Conservation (phyloP, 2,329 filamentous ascomycete genomes). For the Huntiella bhutanensis region DNA sequence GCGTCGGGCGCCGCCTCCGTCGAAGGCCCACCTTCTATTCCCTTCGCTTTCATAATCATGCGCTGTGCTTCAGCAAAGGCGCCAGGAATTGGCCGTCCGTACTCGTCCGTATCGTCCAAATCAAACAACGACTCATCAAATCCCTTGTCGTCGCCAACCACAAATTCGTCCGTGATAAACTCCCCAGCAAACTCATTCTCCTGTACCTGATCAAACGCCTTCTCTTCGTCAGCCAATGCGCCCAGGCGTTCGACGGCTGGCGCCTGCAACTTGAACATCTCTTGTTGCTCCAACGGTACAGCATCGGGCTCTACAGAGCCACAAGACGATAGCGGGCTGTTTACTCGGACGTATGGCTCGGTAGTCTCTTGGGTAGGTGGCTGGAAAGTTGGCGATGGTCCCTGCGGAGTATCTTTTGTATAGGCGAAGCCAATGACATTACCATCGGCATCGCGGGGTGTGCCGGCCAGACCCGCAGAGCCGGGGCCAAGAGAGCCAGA, state of each 20-base stretch:
- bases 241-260: slow-evolving; percentile 6
- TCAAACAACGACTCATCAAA: slow-evolving; percentile 64
- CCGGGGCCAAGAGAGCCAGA: slow-evolving; percentile 24
- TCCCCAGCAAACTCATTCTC: slow-evolving; percentile 28
- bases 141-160: slow-evolving; percentile 29
- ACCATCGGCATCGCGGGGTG: slow-evolving; percentile 36
- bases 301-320: slow-evolving; percentile 23
- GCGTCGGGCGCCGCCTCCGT: slow-evolving; percentile 8
- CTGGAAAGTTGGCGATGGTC: slow-evolving; percentile 12
- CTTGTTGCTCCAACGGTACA: slow-evolving; percentile 11
- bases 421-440: slow-evolving; percentile 38
- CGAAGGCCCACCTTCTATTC: slow-evolving; percentile 4
- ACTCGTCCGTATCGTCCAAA: slow-evolving; percentile 42
- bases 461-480: slow-evolving; percentile 27
- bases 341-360: slow-evolving; percentile 7
- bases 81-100: slow-evolving; percentile 39
- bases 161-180: slow-evolving; percentile 16
- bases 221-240: slow-evolving; percentile 32
- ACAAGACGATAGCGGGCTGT: slow-evolving; percentile 20
- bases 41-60: slow-evolving; percentile 6
- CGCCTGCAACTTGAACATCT: slow-evolving; percentile 9
- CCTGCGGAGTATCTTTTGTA: slow-evolving; percentile 25
- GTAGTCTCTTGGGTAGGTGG: background rate
- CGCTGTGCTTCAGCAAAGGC: slow-evolving; percentile 36
- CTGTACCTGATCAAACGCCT: slow-evolving; percentile 45